These are phyloP conservation scores for Paradendryphiella salina DNA, from an alignment of 2,329 filamentous ascomycete species.

Conservation along the genomic window DNA sequence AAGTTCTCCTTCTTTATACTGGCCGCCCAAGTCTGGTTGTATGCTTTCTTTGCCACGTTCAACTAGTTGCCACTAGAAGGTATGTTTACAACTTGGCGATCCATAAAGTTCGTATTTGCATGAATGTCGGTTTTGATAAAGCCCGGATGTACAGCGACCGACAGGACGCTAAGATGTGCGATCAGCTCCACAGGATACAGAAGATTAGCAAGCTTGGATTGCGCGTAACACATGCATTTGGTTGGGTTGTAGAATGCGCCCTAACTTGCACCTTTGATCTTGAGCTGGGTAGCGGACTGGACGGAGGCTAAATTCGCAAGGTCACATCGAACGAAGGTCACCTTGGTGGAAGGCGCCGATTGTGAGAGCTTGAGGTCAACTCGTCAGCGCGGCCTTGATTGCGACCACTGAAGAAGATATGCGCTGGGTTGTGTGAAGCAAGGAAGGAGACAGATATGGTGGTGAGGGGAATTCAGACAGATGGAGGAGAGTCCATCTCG, in stretches of 20 bases:
- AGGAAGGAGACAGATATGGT: slow-evolving; percentile 51
- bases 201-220: slow-evolving; percentile 57
- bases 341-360: slow-evolving; percentile 47
- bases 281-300: slow-evolving; percentile 5
- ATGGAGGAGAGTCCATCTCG: no score
- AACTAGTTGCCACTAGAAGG: background rate
- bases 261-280: slow-evolving; percentile 22
- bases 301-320: slow-evolving; percentile 7
- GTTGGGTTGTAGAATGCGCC: slow-evolving; percentile 32
- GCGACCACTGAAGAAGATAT: slow-evolving; percentile 54
- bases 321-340: slow-evolving; percentile 7
- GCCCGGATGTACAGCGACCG: slow-evolving; percentile 54
- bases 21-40: slow-evolving; percentile 51
- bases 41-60: slow-evolving; percentile 36
- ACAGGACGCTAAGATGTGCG: slow-evolving; percentile 48
- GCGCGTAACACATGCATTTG: slow-evolving; percentile 51
- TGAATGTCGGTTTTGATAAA: slow-evolving; percentile 53
- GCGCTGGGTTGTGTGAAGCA: slow-evolving; percentile 48
- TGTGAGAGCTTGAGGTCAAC: slow-evolving; percentile 48
- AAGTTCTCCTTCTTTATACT: slow-evolving; percentile 40
- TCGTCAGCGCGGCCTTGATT: slow-evolving; percentile 47
- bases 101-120: slow-evolving; percentile 29
- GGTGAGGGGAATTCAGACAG: no score
- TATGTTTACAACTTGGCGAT: slow-evolving; percentile 4
- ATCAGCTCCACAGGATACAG: slow-evolving; percentile 52